phyloP scores from a whole-genome alignment of 225 moss, liverwort and hornwort species.

The Neckera pumila region DNA sequence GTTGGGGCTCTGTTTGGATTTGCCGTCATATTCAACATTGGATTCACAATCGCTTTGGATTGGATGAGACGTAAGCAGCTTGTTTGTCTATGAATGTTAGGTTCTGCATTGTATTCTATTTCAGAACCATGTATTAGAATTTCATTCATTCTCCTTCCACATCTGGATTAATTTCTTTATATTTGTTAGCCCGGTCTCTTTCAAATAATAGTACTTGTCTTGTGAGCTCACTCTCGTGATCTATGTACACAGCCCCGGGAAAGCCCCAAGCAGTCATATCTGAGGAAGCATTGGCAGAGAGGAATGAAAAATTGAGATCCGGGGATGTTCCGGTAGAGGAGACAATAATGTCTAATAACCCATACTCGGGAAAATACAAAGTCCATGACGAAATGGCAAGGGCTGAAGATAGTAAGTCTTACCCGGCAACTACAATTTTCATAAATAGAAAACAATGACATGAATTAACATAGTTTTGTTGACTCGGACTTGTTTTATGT shows the following conservation, averaged over 20 bases:
- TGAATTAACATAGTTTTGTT: neutral
- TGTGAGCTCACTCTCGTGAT: neutral
- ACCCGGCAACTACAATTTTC: neutral
- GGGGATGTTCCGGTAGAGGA: neutral
- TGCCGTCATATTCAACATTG: slow-evolving; percentile 38
- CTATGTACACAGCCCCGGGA: slow-evolving; percentile 14
- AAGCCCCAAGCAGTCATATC: slow-evolving; percentile 51
- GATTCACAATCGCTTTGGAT: slow-evolving; percentile 33
- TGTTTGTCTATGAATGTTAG: neutral
- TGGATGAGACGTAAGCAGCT: slow-evolving; percentile 31
- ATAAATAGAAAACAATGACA: neutral
- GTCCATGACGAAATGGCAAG: neutral
- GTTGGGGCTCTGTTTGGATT: slow-evolving; percentile 36
- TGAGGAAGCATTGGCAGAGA: slow-evolving; percentile 35
- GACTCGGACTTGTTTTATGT: neutral
- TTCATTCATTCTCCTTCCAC: neutral
- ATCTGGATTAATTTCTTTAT: neutral
- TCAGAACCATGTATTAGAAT: neutral
- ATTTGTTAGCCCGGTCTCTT: neutral
- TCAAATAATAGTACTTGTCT: neutral
- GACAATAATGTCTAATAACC: neutral
- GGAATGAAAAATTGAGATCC: slow-evolving; percentile 18
- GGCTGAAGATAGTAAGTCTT: slow-evolving; percentile 2
- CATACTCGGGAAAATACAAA: neutral
- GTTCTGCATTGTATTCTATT: neutral